Conservation (phyloP, 768 basidiomycete species). For the Roridomyces roridus region DNA sequence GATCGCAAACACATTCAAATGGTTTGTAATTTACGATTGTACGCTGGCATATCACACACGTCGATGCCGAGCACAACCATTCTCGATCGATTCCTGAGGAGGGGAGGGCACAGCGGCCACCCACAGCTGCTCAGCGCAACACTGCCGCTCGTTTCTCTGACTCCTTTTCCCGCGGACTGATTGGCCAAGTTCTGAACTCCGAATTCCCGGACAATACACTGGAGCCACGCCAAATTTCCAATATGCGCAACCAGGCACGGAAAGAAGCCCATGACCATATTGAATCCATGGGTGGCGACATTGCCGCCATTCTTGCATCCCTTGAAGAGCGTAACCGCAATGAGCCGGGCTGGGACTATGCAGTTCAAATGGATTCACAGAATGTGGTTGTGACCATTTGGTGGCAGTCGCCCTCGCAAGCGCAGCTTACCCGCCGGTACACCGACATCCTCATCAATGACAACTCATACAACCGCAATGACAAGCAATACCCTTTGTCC, state of each 20-base stretch:
- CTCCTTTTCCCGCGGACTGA: constrained; percentile 7
- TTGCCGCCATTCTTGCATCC: constrained; percentile 29
- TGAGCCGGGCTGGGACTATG: constrained; percentile 31
- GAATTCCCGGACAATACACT: constrained; percentile 25
- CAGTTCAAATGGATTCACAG: constrained; percentile 25
- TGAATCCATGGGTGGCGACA: constrained; percentile 32
- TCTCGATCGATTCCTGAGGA: constrained; percentile 26
- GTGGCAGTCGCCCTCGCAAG: constrained; percentile 41
- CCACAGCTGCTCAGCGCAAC: constrained; percentile 26
- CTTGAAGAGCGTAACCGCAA: constrained; percentile 19
- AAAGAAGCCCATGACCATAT: constrained; percentile 25
- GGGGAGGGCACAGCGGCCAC: constrained; percentile 17
- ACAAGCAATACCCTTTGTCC: constrained; percentile 34
- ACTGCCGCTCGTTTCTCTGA: constrained; percentile 14
- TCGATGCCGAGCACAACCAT: constrained; percentile 34
- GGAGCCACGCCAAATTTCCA: constrained; percentile 37
- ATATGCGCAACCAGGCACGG: constrained; percentile 31
- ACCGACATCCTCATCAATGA: constrained; percentile 40
- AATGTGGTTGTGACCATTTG: constrained; percentile 28
- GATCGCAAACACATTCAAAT: no score
- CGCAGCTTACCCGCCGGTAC: constrained; percentile 26
- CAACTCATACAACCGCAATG: constrained; percentile 34
- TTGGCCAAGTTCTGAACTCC: constrained; percentile 8
- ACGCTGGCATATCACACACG: constrained; percentile 25
- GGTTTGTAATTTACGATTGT: no score